Evolutionary conservation across 805 yeast genomes (phyloP).

Genomic region (Kodamaea kakaduensis): DNA sequence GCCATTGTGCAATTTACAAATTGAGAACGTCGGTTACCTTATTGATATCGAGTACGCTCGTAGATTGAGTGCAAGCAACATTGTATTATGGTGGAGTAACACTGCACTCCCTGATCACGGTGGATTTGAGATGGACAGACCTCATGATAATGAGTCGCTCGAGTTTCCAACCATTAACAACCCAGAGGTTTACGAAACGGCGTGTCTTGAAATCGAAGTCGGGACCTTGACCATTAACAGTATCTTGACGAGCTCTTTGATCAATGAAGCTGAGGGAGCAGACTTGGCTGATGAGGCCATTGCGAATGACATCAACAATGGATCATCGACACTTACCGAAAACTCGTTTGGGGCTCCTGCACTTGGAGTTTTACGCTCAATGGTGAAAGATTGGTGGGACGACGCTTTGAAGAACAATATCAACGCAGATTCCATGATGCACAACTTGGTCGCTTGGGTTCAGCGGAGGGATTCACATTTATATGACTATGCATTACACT

Average conservation of each 20-base stretch:
- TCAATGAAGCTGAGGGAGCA: conserved; percentile 86
- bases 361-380: conserved; percentile 58
- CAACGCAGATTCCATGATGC: conserved; percentile 81
- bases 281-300: conserved; percentile 55
- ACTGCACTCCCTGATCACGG: conserved; percentile 80
- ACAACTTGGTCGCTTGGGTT: conserved; percentile 81
- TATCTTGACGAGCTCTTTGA: conserved; percentile 73
- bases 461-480: conserved; percentile 67
- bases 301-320: conserved; percentile 33
- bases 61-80: conserved; percentile 55
- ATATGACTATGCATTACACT: conserved; percentile 74
- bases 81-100: conserved; percentile 93
- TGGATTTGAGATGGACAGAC: conserved; percentile 64
- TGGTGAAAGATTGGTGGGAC: conserved; percentile 94
- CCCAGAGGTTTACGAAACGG: conserved; percentile 74
- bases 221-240: conserved; percentile 84
- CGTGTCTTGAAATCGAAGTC: conserved; percentile 74
- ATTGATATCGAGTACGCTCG: conserved; percentile 89
- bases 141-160: conserved; percentile 52
- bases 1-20: conserved; percentile 80
- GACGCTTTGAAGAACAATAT: conserved; percentile 64
- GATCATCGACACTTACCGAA: conserved; percentile 58
- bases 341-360: conserved; percentile 82
- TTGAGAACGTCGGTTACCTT: conserved; percentile 72
- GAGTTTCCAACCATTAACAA: conserved; percentile 69